Evolutionary conservation across 2,329 filamentous ascomycete genomes (phyloP), one percentile per base, ranked within the genome.

Genomic region (Cladosporium austrohemisphaericum): DNA sequence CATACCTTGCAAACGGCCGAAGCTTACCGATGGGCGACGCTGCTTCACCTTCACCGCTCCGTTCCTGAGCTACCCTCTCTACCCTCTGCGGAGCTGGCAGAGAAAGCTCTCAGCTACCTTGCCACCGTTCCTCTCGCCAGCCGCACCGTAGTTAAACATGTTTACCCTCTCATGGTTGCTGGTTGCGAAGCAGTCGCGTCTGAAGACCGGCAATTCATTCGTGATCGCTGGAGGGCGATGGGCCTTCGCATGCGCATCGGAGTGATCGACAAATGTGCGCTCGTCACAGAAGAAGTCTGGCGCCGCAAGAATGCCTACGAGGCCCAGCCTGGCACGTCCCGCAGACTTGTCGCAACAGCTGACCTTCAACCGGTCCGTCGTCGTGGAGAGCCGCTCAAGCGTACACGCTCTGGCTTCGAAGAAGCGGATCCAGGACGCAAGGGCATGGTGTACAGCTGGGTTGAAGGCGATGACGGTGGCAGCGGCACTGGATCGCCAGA

Each of bases 271-370:
- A 78, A 81, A 20, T 84, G 81, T 52, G 70, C 79, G 54, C 77
- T 83, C 36, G 80, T 87, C 5, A 76, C 82, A 18, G 76, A 77
- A 51, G 83, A 86, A 61, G 82, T 86, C 0, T 87, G 84, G 84
- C 65, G 65, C 22, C 76, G 84, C 10, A 74, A 82, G 25, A 84
- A 87, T 59, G 70, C 66, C 4, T 75, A 75, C 55, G 72, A 71
- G 49, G 60, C 59, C n/a, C 60, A 58, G 40, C 59, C 61, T 4
- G 47, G 56, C 19, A 53, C 52, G 43, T 60, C 59, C 20, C 72
- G 58, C 38, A 61, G 52, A 41, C 37, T 66, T 3, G 58, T 64
- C 20, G 57, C 72, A 35, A 73, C 70, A 31, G 61, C 67, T 10
- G 63, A 66, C 40, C 59, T 64, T 43, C 55, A 64, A 35, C 53